phyloP scores from a whole-genome alignment of 208 protist species.

The Leishmania amazonensis region DNA sequence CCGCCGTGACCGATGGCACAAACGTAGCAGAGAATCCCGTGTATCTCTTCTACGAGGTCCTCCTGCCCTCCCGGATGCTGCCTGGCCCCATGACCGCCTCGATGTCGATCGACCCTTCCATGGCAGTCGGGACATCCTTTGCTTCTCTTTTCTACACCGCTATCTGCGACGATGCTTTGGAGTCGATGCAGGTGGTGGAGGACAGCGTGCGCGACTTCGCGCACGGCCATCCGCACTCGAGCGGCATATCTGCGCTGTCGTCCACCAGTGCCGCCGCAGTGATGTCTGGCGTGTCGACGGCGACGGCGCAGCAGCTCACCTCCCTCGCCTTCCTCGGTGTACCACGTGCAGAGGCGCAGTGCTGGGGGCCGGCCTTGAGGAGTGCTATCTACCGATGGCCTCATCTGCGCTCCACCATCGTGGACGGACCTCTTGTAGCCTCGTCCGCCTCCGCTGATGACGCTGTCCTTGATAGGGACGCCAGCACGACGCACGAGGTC shows the following conservation, averaged over 20 bases:
- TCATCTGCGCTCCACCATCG: conserved; percentile 23
- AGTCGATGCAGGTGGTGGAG: conserved; percentile 65
- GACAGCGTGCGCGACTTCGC: conserved; percentile 47
- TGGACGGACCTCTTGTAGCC: background rate
- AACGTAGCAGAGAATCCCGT: conserved; percentile 34
- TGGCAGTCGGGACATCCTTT: conserved; percentile 30
- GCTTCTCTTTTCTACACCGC: conserved; percentile 50
- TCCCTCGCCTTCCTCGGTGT: conserved; percentile 35
- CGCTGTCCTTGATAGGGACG: background rate
- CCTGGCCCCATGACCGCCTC: conserved; percentile 21
- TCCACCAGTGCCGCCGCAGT: conserved; percentile 8
- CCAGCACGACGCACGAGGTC: background rate
- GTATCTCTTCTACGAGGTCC: conserved; percentile 63
- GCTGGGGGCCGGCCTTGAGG: conserved; percentile 39
- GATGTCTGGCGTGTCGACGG: conserved; percentile 16
- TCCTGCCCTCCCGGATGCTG: conserved; percentile 64
- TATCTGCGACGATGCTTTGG: conserved; percentile 70
- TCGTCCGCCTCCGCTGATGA: background rate
- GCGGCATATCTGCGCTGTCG: background rate
- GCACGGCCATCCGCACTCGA: conserved; percentile 12
- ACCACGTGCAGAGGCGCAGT: conserved; percentile 29
- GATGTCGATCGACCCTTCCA: conserved; percentile 35
- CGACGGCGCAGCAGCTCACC: conserved; percentile 35
- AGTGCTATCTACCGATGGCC: conserved; percentile 41
- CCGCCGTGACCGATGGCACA: conserved; percentile 50